Percentiles rank a stretch among this genome's conserved stretches.
Evolutionary conservation across 495 filamentous ascomycete genomes (phyloP).

Genomic region (Rhizodiscina lignyota): DNA sequence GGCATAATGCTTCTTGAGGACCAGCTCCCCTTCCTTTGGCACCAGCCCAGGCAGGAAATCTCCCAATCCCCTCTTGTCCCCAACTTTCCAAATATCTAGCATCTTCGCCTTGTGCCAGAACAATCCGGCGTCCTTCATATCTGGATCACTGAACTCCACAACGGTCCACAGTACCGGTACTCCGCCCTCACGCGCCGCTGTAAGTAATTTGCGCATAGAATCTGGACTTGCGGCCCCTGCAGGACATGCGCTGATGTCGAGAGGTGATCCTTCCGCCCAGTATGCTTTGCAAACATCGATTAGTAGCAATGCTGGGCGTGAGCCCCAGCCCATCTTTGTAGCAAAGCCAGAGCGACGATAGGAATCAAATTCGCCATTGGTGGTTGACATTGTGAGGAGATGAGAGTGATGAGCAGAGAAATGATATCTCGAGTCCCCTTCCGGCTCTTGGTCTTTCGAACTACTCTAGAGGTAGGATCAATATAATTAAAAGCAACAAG

Average conservation of each 20-base stretch:
- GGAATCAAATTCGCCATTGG: too few species aligned
- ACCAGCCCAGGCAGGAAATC: slow-evolving; percentile 17
- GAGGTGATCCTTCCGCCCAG: slow-evolving; percentile 20
- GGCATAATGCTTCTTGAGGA: slow-evolving; percentile 21
- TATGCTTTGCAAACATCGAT: slow-evolving; percentile 27
- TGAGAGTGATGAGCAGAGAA: too few species aligned
- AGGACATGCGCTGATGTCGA: slow-evolving; percentile 15
- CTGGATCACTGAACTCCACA: slow-evolving; percentile 16
- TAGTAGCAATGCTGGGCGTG: slow-evolving; percentile 17
- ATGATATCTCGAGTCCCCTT: too few species aligned
- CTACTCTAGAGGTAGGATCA: too few species aligned
- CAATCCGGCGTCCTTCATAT: slow-evolving; percentile 21
- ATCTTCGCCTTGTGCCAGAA: slow-evolving; percentile 16
- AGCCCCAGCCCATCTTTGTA: slow-evolving; percentile 22
- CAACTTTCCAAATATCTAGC: slow-evolving; percentile 20
- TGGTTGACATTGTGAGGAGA: too few species aligned
- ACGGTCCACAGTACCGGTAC: slow-evolving; percentile 19
- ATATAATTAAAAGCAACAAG: too few species aligned
- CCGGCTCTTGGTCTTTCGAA: too few species aligned
- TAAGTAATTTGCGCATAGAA: slow-evolving; percentile 16
- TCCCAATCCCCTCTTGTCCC: slow-evolving; percentile 17
- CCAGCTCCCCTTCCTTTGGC: slow-evolving; percentile 15
- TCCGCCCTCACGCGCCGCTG: slow-evolving; percentile 13
- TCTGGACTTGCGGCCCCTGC: slow-evolving; percentile 13
- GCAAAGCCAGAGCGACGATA: slow-evolving; percentile 18